phyloP scores from a whole-genome alignment of 805 yeast genomes.

The Lachancea sp. region DNA sequence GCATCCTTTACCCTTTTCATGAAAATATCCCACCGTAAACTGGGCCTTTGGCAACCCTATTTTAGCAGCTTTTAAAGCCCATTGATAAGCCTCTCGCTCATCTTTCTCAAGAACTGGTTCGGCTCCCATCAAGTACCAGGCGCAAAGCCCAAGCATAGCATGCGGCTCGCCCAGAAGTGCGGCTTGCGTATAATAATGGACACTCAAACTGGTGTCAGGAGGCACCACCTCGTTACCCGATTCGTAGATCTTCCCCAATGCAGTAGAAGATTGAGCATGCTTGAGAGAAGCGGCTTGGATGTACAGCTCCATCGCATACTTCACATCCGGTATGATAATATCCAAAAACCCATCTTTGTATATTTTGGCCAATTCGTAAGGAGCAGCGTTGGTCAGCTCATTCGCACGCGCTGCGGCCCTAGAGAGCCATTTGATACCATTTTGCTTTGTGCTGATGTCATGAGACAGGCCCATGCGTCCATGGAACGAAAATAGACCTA shows the following conservation, averaged over 20 bases:
- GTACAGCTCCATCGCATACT: constrained; percentile 79
- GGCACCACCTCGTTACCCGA: constrained; percentile 59
- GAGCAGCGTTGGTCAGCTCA: constrained; percentile 86
- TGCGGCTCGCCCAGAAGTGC: constrained; percentile 82
- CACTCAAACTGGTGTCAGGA: constrained; percentile 73
- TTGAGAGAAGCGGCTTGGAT: constrained; percentile 87
- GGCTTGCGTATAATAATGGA: constrained; percentile 89
- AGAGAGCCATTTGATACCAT: constrained; percentile 88
- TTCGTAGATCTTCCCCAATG: constrained; percentile 81
- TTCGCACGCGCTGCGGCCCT: constrained; percentile 82
- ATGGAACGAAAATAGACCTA: constrained; percentile 81
- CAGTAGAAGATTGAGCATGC: constrained; percentile 70
- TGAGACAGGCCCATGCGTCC: constrained; percentile 75
- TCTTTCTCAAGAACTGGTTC: constrained; percentile 76
- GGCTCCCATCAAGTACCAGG: constrained; percentile 92
- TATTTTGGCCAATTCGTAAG: constrained; percentile 83
- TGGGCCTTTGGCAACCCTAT: constrained; percentile 75
- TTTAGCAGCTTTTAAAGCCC: constrained; percentile 87
- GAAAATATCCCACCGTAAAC: constrained; percentile 75
- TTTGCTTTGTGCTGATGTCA: constrained; percentile 63
- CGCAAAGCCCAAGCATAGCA: constrained; percentile 90
- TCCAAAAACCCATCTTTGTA: constrained; percentile 81
- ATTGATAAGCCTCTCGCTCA: constrained; percentile 81
- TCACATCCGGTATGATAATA: constrained; percentile 73
- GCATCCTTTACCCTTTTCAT: constrained; percentile 85